Percentiles rank a stretch among this genome's conserved stretches.
Evolutionary conservation across 345 rosid species (phyloP).

Genomic region (Arabis hirsuta): DNA sequence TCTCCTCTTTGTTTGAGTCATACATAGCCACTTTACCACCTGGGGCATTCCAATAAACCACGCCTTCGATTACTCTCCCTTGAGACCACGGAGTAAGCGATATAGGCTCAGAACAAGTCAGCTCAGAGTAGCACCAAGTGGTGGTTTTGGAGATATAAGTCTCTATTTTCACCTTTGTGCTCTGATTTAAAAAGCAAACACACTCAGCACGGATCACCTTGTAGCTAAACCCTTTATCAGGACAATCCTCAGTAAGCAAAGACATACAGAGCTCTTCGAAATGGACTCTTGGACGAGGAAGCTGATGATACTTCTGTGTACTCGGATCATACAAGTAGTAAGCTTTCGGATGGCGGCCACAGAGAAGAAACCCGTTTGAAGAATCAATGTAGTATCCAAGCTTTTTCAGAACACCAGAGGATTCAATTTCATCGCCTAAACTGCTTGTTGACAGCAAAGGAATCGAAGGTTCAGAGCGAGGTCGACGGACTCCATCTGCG

Average conservation of each 20-base stretch:
- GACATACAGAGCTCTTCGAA: conserved; percentile 64
- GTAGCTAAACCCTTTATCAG: conserved; percentile 48
- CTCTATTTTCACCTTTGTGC: conserved; percentile 52
- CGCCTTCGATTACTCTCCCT: conserved; percentile 54
- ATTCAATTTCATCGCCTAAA: conserved; percentile 61
- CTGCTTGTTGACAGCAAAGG: conserved; percentile 56
- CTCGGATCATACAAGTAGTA: conserved; percentile 62
- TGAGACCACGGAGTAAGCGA: conserved; percentile 59
- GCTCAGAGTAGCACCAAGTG: conserved; percentile 61
- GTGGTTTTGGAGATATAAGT: conserved; percentile 55
- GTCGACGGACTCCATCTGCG: conserved; percentile 45
- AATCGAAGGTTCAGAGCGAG: conserved; percentile 58
- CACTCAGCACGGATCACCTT: conserved; percentile 66
- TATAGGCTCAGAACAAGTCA: conserved; percentile 49
- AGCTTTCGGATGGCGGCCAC: conserved; percentile 72
- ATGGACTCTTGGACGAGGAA: conserved; percentile 62
- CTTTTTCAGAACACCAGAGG: conserved; percentile 51
- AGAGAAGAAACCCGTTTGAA: conserved; percentile 60
- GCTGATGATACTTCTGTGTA: conserved; percentile 44
- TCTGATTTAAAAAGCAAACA: conserved; percentile 40
- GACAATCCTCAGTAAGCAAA: conserved; percentile 54
- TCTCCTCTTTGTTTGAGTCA: conserved; percentile 50
- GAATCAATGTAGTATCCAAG: conserved; percentile 74
- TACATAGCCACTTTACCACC: conserved; percentile 57
- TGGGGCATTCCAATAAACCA: conserved; percentile 60